These are phyloP conservation scores for Monilinia aucupariae DNA, from an alignment of 2,329 filamentous ascomycete genomes.

Conservation along the genomic window DNA sequence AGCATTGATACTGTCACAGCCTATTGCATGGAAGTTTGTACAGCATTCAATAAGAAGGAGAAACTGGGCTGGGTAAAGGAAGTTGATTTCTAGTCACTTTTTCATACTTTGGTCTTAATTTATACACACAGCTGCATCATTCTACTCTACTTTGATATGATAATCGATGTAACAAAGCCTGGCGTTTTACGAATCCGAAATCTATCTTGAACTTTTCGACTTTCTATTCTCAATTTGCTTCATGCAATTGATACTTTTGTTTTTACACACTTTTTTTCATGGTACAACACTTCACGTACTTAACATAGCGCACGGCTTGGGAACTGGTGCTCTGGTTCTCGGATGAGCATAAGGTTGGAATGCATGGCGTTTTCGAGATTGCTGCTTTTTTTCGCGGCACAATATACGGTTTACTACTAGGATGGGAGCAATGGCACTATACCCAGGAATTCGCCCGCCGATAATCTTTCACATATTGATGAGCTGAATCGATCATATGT, in stretches of 20 bases:
- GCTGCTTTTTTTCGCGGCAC: neutral
- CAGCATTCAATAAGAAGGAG: slow-evolving; percentile 15
- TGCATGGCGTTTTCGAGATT: slow-evolving; percentile 8
- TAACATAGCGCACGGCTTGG: neutral
- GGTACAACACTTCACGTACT: neutral
- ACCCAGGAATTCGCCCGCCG: slow-evolving; percentile 9
- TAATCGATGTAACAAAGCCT: neutral
- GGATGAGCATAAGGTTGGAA: neutral
- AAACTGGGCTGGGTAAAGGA: slow-evolving; percentile 17
- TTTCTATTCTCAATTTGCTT: slow-evolving; percentile 2
- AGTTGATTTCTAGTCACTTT: slow-evolving; percentile 10
- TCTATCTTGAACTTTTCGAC: neutral
- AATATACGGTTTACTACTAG: slow-evolving; percentile 5
- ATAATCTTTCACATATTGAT: neutral
- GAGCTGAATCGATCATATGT: neutral
- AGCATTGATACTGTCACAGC: slow-evolving; percentile 6
- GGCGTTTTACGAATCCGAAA: neutral
- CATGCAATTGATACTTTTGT: neutral
- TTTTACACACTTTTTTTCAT: slow-evolving; percentile 1
- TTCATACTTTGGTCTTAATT: neutral
- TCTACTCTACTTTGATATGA: neutral
- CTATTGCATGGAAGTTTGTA: slow-evolving; percentile 16
- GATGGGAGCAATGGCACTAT: slow-evolving; percentile 16
- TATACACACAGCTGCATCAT: neutral
- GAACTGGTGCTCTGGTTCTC: neutral